Base-by-base conservation (phyloP, 1,284 basidiomycete species). In the Flammula alnicola region DNA sequence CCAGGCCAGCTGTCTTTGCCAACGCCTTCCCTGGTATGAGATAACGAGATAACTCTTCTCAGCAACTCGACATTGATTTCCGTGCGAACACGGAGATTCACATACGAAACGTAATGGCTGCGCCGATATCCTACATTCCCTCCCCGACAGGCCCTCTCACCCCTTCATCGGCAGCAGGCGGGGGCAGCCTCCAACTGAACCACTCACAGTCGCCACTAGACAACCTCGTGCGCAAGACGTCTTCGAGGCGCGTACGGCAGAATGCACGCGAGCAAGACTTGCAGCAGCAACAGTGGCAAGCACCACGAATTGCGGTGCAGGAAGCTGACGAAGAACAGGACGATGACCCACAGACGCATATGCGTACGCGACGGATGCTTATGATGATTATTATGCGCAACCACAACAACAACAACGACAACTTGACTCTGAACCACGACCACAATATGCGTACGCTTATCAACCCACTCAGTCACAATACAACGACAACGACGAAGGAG, bases 171-270 rank as follows among this genome's bases (percentile, higher is more conserved):
- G 31, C 14, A 36, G 16, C 2, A 22, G 29, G 14, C 38, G 14
- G 31, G 4, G 20, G 16, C 2, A 22, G 29, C 9, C 38, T 8
- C 4, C 38, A 40, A 16, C 38, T 59, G 23, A 59, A 53, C 22
- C 57, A 56, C 47, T 42, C 55, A 36, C 52, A 60, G 22, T 74
- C 73, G 2, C 73, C 74, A 4, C 61, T 76, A 5, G 65, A 69
- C 33, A 63, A 65, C 3, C 68, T 76, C 17, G 71, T 69, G 32
- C 65, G 68, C 32, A 59, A 61, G 36, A 67, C 72, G 4, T 74
- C 73, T 17, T 58, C 67, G 8, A 59, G 62, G 29, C 53, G 59
- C 32, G 44, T 47, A 20, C 50, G 42, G 29, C 47, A 51, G 35
- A 41, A 44, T 25, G 26, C 39, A 23, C 32, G 20, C 29, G 54